A percentile compares a stretch with the other conserved stretches of the same genome.
Conservation (phyloP, 352 stramenopile genomes). For the Vaucheria bursata region DNA sequence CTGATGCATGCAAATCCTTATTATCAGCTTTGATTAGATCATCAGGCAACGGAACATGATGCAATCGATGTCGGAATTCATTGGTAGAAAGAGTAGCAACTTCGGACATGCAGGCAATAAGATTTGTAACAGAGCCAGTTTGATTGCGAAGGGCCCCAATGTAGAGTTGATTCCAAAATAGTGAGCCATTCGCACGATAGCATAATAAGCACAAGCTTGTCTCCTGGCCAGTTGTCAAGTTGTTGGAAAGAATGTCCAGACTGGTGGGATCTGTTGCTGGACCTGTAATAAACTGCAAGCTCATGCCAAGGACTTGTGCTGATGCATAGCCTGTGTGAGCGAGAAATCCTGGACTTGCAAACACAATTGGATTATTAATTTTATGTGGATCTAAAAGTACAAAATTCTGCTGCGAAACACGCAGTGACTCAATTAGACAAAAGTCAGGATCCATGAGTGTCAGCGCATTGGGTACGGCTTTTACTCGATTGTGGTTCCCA, state of each 20-base stretch:
- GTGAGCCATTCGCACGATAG: conserved; percentile 69
- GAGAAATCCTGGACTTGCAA: conserved; percentile 45
- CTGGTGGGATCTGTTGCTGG: conserved; percentile 21
- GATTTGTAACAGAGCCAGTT: conserved; percentile 61
- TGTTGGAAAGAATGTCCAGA: conserved; percentile 47
- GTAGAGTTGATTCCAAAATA: conserved; percentile 75
- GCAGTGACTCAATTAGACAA: conserved; percentile 35
- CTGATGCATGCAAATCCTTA: too few species aligned
- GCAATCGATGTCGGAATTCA: conserved; percentile 30
- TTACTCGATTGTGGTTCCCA: not conserved
- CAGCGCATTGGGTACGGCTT: conserved; percentile 21
- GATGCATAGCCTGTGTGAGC: conserved; percentile 46
- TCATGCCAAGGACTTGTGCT: conserved; percentile 49
- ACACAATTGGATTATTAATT: conserved; percentile 47
- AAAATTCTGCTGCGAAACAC: conserved; percentile 39
- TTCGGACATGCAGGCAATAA: conserved; percentile 50
- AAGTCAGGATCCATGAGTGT: conserved; percentile 48
- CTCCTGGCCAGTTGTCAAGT: conserved; percentile 48
- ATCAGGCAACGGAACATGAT: not conserved
- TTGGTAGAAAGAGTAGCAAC: conserved; percentile 33
- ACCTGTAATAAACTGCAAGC: conserved; percentile 54
- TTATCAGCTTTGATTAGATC: not conserved
- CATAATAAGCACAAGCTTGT: conserved; percentile 69
- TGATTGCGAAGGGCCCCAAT: conserved; percentile 64
- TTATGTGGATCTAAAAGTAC: conserved; percentile 35